Evolutionary conservation across 73 alveolate genomes (phyloP).

Genomic region (Paramecium tetraurelia): DNA sequence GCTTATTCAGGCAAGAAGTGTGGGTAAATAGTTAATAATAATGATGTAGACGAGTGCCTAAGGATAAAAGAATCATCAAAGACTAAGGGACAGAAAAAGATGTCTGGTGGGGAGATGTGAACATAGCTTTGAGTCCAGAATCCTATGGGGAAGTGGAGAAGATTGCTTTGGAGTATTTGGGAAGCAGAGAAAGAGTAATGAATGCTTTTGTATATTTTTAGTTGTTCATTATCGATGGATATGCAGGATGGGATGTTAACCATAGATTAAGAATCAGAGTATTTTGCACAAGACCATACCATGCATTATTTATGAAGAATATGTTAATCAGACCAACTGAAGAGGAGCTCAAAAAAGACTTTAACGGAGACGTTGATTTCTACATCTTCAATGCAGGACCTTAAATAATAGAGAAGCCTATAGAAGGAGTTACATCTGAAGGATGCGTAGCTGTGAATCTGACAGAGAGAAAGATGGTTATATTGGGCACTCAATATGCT

Average conservation of each 20-base stretch:
- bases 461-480: slow-evolving; percentile 78
- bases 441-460: slow-evolving; percentile 87
- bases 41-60: slow-evolving; percentile 75
- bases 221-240: slow-evolving; percentile 87
- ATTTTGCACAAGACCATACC: slow-evolving; percentile 86
- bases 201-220: not conserved
- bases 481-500: slow-evolving; percentile 95
- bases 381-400: slow-evolving; percentile 90
- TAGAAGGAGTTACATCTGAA: slow-evolving; percentile 79
- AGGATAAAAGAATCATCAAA: slow-evolving; percentile 79
- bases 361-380: slow-evolving; percentile 63
- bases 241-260: slow-evolving; percentile 94
- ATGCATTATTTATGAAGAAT: slow-evolving; percentile 95
- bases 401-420: slow-evolving; percentile 76
- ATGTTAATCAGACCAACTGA: slow-evolving; percentile 88
- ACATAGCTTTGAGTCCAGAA: slow-evolving; percentile 74
- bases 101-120: slow-evolving; percentile 89
- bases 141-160: slow-evolving; percentile 68
- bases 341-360: slow-evolving; percentile 64
- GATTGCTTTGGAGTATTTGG: slow-evolving; percentile 74
- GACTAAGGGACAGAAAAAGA: slow-evolving; percentile 69
- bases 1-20: slow-evolving; percentile 66
- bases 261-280: slow-evolving; percentile 83
- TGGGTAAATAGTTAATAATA: slow-evolving; percentile 61
- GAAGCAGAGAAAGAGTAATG: slow-evolving; percentile 64